Conservation (phyloP, 768 basidiomycete species). For the Tulasnella sp. region DNA sequence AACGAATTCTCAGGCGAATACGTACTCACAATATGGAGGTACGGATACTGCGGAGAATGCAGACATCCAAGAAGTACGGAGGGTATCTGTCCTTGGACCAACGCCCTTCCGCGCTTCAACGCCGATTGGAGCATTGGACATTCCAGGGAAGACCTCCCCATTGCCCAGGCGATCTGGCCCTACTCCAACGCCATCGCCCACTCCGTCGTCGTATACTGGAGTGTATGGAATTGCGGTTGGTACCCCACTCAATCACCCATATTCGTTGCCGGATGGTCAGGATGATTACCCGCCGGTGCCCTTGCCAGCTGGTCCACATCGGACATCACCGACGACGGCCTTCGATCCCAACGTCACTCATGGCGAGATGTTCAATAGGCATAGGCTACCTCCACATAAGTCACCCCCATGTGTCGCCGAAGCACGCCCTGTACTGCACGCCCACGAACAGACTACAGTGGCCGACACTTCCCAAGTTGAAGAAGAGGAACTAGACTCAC, state of each 20-base stretch:
- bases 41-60: no score
- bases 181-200: constrained; percentile 6
- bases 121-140: no score
- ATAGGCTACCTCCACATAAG: constrained; percentile 15
- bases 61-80: no score
- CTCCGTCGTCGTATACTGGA: constrained; percentile 1
- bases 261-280: not conserved
- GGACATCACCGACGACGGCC: not conserved
- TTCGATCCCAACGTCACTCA: not conserved
- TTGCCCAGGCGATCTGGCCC: not conserved
- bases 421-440: not conserved
- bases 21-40: no score
- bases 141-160: no score
- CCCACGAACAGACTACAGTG: not conserved
- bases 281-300: not conserved
- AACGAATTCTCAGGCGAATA: no score
- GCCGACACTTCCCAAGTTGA: not conserved
- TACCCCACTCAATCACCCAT: constrained; percentile 12
- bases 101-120: no score
- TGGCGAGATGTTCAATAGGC: constrained; percentile 6
- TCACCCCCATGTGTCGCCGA: not conserved
- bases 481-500: not conserved
- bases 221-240: constrained; percentile 13
- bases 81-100: no score
- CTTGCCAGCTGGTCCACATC: constrained; percentile 9